Percentiles rank a stretch among this genome's conserved stretches.
phyloP scores from a whole-genome alignment of 495 filamentous ascomycete species.

The Lichenothelia convexa region DNA sequence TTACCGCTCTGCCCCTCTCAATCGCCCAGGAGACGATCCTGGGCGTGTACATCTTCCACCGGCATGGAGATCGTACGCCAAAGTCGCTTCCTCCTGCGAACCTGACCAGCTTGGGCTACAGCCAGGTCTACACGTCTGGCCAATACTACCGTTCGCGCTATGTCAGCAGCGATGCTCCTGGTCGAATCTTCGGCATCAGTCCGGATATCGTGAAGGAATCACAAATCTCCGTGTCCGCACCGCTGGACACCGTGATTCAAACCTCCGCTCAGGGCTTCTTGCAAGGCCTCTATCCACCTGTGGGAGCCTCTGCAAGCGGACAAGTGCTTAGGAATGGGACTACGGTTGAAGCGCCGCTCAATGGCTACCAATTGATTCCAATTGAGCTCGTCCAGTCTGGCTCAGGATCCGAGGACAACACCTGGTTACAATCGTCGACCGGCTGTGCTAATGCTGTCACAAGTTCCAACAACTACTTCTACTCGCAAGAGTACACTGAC shows the following conservation, averaged over 20 bases:
- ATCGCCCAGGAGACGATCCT: slow-evolving; percentile 40
- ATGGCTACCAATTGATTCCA: slow-evolving; percentile 44
- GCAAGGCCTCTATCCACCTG: slow-evolving; percentile 45
- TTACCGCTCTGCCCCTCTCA: slow-evolving; percentile 13
- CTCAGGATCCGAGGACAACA: slow-evolving; percentile 32
- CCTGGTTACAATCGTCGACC: slow-evolving; percentile 39
- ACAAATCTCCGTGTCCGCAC: slow-evolving; percentile 37
- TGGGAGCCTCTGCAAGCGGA: slow-evolving; percentile 21
- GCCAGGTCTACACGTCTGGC: slow-evolving; percentile 40
- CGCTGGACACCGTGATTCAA: slow-evolving; percentile 20
- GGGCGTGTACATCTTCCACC: slow-evolving; percentile 43
- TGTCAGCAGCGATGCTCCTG: slow-evolving; percentile 28
- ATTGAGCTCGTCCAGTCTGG: slow-evolving; percentile 25
- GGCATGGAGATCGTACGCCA: slow-evolving; percentile 45
- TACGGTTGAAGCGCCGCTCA: slow-evolving; percentile 32
- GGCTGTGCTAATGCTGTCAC: slow-evolving; percentile 42
- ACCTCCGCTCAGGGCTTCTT: slow-evolving; percentile 29
- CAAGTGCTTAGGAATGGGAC: slow-evolving; percentile 34
- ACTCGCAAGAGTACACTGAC: slow-evolving; percentile 36
- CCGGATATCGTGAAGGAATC: slow-evolving; percentile 34
- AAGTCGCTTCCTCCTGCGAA: slow-evolving; percentile 33
- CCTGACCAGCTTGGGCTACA: slow-evolving; percentile 42
- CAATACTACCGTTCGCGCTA: slow-evolving; percentile 46
- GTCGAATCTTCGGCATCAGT: slow-evolving; percentile 38
- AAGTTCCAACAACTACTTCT: slow-evolving; percentile 57